Evolutionary conservation across 768 basidiomycete genomes (phyloP).

Genomic region (Russula lepida): DNA sequence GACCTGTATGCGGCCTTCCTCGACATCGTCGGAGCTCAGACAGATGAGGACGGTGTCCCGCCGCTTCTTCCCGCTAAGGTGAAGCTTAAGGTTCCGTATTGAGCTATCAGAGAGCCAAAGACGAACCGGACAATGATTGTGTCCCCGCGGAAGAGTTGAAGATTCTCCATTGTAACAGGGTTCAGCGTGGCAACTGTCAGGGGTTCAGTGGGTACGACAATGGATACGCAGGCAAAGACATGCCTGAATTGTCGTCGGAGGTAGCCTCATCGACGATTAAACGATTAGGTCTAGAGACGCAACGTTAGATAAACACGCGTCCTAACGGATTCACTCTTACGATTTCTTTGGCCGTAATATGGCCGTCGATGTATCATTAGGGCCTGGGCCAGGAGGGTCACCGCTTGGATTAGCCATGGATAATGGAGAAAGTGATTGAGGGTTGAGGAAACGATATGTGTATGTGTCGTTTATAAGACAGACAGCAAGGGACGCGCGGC

Average conservation of each 20-base stretch:
- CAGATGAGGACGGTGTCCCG: constrained; percentile 97
- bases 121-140: constrained; percentile 86
- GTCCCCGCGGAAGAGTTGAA: constrained; percentile 93
- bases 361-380: constrained; percentile 87
- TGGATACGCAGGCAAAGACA: constrained; percentile 20
- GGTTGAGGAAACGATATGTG: not conserved
- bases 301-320: constrained; percentile 20
- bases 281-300: constrained; percentile 73
- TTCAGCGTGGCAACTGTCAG: constrained; percentile 83
- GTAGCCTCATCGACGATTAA: constrained; percentile 93
- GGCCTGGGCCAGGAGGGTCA: constrained; percentile 72
- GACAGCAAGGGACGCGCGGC: constrained; percentile 19
- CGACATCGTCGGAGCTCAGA: constrained; percentile 90
- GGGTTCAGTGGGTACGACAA: not conserved
- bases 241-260: constrained; percentile 93
- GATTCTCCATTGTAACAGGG: constrained; percentile 91
- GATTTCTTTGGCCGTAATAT: constrained; percentile 97
- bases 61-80: constrained; percentile 85
- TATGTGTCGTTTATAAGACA: constrained; percentile 9
- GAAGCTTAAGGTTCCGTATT: not conserved
- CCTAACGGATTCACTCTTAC: constrained; percentile 39
- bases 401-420: constrained; percentile 78
- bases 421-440: not conserved
- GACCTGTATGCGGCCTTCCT: constrained; percentile 95
- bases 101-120: not conserved